These are phyloP conservation scores for Mycena citricolor DNA, from an alignment of 1,284 basidiomycete genomes.

Conservation along the genomic window DNA sequence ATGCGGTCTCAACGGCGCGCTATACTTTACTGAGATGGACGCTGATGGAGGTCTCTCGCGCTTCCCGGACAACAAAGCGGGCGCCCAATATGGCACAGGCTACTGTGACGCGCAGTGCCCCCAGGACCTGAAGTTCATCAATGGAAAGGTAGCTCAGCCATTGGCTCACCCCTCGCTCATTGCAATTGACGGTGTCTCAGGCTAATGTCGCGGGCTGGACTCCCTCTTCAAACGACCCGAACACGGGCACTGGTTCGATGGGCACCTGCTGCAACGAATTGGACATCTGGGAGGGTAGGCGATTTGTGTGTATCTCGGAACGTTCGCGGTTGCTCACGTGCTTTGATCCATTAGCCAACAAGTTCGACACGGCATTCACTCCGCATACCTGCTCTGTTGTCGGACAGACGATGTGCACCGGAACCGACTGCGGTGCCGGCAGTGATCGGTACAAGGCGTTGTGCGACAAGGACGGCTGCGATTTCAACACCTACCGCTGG, in stretches of 20 bases:
- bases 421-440: slow-evolving; percentile 34
- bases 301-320: no score
- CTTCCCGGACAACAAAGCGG: slow-evolving; percentile 52
- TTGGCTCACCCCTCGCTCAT: neutral
- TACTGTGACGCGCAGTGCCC: slow-evolving; percentile 61
- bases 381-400: slow-evolving; percentile 16
- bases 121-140: slow-evolving; percentile 54
- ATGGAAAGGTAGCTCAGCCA: slow-evolving; percentile 33
- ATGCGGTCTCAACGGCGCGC: slow-evolving; percentile 56
- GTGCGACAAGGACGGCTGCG: slow-evolving; percentile 54
- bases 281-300: slow-evolving; percentile 48
- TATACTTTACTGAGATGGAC: slow-evolving; percentile 47
- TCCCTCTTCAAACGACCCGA: slow-evolving; percentile 38
- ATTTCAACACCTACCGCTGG: slow-evolving; percentile 57
- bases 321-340: no score
- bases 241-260: slow-evolving; percentile 43
- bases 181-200: slow-evolving; percentile 26
- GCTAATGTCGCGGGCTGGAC: slow-evolving; percentile 48
- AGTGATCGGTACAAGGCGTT: slow-evolving; percentile 39
- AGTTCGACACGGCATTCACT: slow-evolving; percentile 18
- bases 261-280: slow-evolving; percentile 57
- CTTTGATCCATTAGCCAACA: slow-evolving; percentile 21
- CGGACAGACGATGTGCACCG: slow-evolving; percentile 35
- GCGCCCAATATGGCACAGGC: slow-evolving; percentile 54
- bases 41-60: slow-evolving; percentile 52